phyloP scores from a whole-genome alignment of 1,139 yeast genomes.

The Yamadazyma mexicana region DNA sequence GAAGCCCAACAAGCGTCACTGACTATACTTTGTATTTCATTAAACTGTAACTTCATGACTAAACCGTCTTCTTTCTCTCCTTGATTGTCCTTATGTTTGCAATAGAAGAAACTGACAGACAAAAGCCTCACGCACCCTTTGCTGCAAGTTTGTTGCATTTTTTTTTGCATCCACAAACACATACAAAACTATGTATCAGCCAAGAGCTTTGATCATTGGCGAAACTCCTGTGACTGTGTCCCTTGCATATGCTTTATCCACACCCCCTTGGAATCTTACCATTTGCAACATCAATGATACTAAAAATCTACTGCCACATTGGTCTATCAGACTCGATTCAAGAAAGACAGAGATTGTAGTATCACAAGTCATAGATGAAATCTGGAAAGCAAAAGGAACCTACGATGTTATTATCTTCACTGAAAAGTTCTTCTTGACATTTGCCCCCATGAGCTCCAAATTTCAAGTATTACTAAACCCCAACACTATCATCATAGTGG shows the following conservation, averaged over 20 bases:
- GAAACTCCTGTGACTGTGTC: conserved; percentile 15
- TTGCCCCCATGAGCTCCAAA: conserved; percentile 5
- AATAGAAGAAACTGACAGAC: too few relatives aligned
- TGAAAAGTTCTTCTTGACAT: conserved; percentile 8
- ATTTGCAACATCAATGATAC: conserved; percentile 6
- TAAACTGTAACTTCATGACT: too few relatives aligned
- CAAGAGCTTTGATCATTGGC: conserved; percentile 15
- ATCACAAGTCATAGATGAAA: conserved; percentile 4
- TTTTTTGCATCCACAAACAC: too few relatives aligned
- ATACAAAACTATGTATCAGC: conserved; percentile 2
- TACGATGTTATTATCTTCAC: conserved; percentile 9
- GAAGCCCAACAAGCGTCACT: too few relatives aligned
- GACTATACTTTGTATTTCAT: too few relatives aligned
- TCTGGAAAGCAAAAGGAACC: conserved; percentile 4
- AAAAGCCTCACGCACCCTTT: too few relatives aligned
- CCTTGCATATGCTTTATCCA: conserved; percentile 12
- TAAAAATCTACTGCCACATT: conserved; percentile 4
- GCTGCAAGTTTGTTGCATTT: too few relatives aligned
- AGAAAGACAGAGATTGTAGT: neutral
- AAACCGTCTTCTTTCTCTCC: too few relatives aligned
- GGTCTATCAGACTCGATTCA: conserved; percentile 6
- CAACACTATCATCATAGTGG: conserved; percentile 16
- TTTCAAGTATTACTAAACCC: conserved; percentile 8
- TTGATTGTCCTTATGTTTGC: too few relatives aligned
- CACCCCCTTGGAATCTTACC: conserved; percentile 7